phyloP scores from a whole-genome alignment of 352 stramenopile genomes.

The Phytophthora fragariaefolia region DNA sequence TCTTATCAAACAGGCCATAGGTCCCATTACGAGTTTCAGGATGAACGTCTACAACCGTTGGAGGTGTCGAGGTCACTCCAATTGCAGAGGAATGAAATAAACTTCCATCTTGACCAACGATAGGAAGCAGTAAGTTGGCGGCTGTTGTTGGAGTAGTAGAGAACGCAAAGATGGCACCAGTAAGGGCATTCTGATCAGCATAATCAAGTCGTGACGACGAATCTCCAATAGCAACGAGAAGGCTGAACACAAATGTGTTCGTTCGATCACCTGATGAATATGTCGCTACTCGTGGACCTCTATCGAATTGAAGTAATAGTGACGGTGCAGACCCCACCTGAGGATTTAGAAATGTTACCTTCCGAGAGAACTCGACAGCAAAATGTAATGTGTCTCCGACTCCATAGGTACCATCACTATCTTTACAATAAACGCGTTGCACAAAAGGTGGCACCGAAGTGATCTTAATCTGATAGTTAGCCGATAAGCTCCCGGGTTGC shows the following conservation, averaged over 20 bases:
- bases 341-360: slow-evolving; percentile 30
- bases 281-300: slow-evolving; percentile 24
- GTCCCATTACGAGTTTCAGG: slow-evolving; percentile 44
- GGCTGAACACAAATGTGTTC: slow-evolving; percentile 47
- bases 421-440: slow-evolving; percentile 46
- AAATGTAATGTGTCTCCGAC: slow-evolving; percentile 61
- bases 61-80: slow-evolving; percentile 47
- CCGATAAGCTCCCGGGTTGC: slow-evolving; percentile 53
- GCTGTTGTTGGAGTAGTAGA: slow-evolving; percentile 49
- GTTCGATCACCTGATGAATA: slow-evolving; percentile 58
- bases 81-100: slow-evolving; percentile 47
- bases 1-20: slow-evolving; percentile 49
- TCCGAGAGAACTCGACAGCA: slow-evolving; percentile 53
- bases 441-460: slow-evolving; percentile 48
- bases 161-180: slow-evolving; percentile 47
- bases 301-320: slow-evolving; percentile 48
- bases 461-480: slow-evolving; percentile 51
- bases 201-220: slow-evolving; percentile 46
- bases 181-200: slow-evolving; percentile 37
- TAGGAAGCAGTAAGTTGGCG: slow-evolving; percentile 43
- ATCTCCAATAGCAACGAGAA: slow-evolving; percentile 48
- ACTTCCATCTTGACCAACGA: slow-evolving; percentile 40
- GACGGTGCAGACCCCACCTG: slow-evolving; percentile 27
- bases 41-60: slow-evolving; percentile 42
- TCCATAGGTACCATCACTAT: slow-evolving; percentile 40